Percentiles rank a stretch among this genome's conserved stretches.
phyloP scores from a whole-genome alignment of 2,329 filamentous ascomycete species.

The Pseudogymnoascus sp. region DNA sequence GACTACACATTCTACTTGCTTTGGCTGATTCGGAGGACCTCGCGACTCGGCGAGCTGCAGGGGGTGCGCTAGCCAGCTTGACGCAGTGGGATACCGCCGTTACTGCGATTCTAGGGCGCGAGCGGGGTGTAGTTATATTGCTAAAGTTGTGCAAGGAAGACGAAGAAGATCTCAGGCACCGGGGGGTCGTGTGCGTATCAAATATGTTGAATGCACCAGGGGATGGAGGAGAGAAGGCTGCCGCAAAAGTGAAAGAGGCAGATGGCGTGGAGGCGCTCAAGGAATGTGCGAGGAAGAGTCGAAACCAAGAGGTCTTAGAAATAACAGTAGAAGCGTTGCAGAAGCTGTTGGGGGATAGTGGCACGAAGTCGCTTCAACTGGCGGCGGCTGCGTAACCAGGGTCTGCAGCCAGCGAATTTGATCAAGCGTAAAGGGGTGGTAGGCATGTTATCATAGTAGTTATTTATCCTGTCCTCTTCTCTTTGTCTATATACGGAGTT shows the following conservation, averaged over 20 bases:
- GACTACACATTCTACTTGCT: constrained; percentile 77
- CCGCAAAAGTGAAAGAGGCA: constrained; percentile 51
- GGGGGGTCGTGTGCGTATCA: constrained; percentile 67
- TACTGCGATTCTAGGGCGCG: constrained; percentile 55
- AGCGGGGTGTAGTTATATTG: constrained; percentile 68
- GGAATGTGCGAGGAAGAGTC: constrained; percentile 59
- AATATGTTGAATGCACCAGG: constrained; percentile 65
- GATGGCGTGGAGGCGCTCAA: constrained; percentile 62
- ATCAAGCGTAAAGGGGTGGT: not conserved
- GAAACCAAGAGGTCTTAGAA: constrained; percentile 61
- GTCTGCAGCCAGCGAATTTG: not conserved
- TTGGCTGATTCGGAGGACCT: constrained; percentile 79
- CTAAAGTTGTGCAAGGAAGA: constrained; percentile 72
- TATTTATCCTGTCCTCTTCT: not conserved
- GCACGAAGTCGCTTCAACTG: not conserved
- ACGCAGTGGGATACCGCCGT: constrained; percentile 72
- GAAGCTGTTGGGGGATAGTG: constrained; percentile 23
- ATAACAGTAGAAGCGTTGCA: constrained; percentile 67
- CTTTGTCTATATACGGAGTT: constrained; percentile 2
- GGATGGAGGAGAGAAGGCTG: constrained; percentile 53
- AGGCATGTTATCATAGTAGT: not conserved
- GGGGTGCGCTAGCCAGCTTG: constrained; percentile 78
- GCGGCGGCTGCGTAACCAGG: not conserved
- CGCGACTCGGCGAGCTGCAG: constrained; percentile 72
- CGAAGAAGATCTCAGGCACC: constrained; percentile 56